Conservation (phyloP, 805 yeast species). For the Candida sithepensis region DNA sequence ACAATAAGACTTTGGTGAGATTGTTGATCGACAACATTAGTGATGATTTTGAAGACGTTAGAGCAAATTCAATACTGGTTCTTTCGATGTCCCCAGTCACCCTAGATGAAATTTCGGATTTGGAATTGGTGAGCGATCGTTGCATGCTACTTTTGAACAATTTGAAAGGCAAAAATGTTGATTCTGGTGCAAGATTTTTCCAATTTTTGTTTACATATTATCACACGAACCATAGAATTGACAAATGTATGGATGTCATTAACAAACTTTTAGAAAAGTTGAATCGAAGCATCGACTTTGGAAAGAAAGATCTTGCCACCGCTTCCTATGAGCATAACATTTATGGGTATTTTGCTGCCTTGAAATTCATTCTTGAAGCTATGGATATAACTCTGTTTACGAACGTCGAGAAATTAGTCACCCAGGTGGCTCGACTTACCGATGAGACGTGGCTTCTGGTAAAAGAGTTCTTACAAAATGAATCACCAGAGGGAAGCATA, state of each 20-base stretch:
- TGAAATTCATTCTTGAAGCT: slow-evolving; percentile 36
- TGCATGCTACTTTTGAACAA: slow-evolving; percentile 32
- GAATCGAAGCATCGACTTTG: slow-evolving; percentile 31
- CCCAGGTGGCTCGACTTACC: slow-evolving; percentile 9
- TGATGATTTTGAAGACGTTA: slow-evolving; percentile 75
- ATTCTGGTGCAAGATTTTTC: slow-evolving; percentile 71
- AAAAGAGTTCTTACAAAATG: slow-evolving; percentile 53
- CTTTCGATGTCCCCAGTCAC: slow-evolving; percentile 42
- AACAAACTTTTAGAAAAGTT: slow-evolving; percentile 32
- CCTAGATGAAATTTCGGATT: slow-evolving; percentile 19
- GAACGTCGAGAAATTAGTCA: slow-evolving; percentile 3
- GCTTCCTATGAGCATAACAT: slow-evolving; percentile 50
- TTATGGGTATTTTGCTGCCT: slow-evolving; percentile 68
- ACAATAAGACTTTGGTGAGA: slow-evolving; percentile 36
- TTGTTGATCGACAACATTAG: slow-evolving; percentile 58
- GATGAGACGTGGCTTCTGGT: slow-evolving; percentile 40
- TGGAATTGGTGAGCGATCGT: slow-evolving; percentile 20
- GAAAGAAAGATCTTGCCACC: slow-evolving; percentile 32
- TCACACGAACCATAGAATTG: slow-evolving; percentile 16
- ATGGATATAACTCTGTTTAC: slow-evolving; percentile 13
- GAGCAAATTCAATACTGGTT: slow-evolving; percentile 46
- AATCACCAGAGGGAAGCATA: slow-evolving; percentile 66
- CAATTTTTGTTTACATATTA: slow-evolving; percentile 44
- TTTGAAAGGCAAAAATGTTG: slow-evolving; percentile 61
- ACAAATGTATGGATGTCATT: slow-evolving; percentile 26